Evolutionary conservation across 2,329 filamentous ascomycete species (phyloP).

Genomic region (Xylaria digitata): DNA sequence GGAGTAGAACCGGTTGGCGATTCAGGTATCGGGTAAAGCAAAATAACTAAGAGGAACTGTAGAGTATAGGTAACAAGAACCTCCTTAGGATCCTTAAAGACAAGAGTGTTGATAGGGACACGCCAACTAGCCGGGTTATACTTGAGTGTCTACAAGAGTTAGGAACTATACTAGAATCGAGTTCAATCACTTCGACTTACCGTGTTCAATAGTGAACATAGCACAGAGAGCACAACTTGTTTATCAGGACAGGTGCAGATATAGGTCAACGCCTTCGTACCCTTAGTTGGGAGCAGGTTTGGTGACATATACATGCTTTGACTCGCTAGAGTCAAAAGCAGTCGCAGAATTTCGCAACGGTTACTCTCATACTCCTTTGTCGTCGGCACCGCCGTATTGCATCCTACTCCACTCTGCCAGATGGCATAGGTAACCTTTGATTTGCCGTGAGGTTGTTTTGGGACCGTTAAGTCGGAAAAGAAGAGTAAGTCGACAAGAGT

Average conservation of each 20-base stretch:
- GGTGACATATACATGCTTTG: constrained; percentile 94
- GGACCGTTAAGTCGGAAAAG: constrained; percentile 89
- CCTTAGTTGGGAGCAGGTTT: constrained; percentile 80
- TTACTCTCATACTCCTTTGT: constrained; percentile 95
- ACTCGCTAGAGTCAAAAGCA: constrained; percentile 86
- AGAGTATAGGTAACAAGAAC: constrained; percentile 91
- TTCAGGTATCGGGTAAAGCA: constrained; percentile 91
- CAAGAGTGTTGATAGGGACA: constrained; percentile 91
- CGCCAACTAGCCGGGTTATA: constrained; percentile 96
- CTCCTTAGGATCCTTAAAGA: constrained; percentile 91
- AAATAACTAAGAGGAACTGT: constrained; percentile 85
- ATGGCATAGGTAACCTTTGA: constrained; percentile 91
- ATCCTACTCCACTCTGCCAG: constrained; percentile 98
- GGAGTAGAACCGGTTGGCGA: constrained; percentile 70
- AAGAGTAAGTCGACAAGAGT: constrained; percentile 90
- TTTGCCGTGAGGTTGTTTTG: constrained; percentile 75
- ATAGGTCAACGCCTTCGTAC: constrained; percentile 87
- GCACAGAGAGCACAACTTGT: constrained; percentile 86
- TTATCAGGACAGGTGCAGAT: constrained; percentile 89
- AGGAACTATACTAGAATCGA: constrained; percentile 2
- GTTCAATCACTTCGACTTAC: constrained; percentile 61
- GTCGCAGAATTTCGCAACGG: constrained; percentile 85
- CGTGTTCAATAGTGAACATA: constrained; percentile 95
- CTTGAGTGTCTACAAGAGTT: constrained; percentile 77
- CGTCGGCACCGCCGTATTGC: constrained; percentile 86